Base-by-base conservation (phyloP, 768 basidiomycete species). In the Leucocoprinus leucothites region DNA sequence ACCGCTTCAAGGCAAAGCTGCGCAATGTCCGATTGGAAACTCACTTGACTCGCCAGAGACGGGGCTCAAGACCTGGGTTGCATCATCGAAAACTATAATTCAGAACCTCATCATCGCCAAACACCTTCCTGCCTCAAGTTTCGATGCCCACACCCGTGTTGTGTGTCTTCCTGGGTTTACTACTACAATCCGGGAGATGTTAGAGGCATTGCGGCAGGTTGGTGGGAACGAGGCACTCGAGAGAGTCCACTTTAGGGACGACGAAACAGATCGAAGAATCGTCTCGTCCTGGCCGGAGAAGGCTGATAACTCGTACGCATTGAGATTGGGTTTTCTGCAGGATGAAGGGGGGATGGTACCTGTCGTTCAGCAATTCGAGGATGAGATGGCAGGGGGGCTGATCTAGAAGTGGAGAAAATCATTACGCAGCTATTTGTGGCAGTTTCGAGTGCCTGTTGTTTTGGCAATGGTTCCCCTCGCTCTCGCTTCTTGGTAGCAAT, bases 151-250 rank as follows among this genome's bases (percentile, higher is more conserved):
- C 65, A 78, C 75, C 0, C 74, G 84, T 50, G 79, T 80, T 6
- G 75, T 84, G 34, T 84, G 80, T 59, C 64, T 84, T 2, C 85
- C 85, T 1, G 85, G 85, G 0, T 81, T 85, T 65, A 81, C 79
- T 3, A 71, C 80, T 9, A 82, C 77, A 2, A 75, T 84, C 1
- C 73, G 77, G 34, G 77, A 82, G 43, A 82, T 81, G 65, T 66
- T 86, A 11, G 64, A 73, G 13, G 82, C 84, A 7, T 69, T 86
- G 25, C 71, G 74, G 51, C 69, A 72, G 46, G 75, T 80, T n/a
- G 82, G 75, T 2, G 84, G 84, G 1, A 64, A 71, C 57, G 70
- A 77, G 41, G 76, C 71, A 1, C 57, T 82, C 49, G 63, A 73
- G 14, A 65, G 80, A 5, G 75, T 86, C 51, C 69, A 68, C 51